A percentile compares a stretch with the other conserved stretches of the same genome.
These are phyloP conservation scores for Colletotrichum sp. DNA, from an alignment of 2,329 filamentous ascomycete genomes.

Conservation along the genomic window DNA sequence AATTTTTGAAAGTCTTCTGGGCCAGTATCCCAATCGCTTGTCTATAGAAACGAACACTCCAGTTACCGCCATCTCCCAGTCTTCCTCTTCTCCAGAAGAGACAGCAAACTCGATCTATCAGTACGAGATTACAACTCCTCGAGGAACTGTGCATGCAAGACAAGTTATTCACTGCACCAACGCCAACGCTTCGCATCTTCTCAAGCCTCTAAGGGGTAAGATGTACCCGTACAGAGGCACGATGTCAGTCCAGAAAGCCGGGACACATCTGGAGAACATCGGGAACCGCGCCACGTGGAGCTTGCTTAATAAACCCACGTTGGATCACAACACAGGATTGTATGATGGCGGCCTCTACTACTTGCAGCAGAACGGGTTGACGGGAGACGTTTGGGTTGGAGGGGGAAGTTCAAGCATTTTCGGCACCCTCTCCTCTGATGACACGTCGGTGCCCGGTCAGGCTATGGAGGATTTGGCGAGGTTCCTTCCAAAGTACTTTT, in stretches of 20 bases:
- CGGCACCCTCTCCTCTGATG: background rate
- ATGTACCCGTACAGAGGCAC: background rate
- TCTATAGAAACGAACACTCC: background rate
- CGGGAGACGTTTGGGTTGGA: background rate
- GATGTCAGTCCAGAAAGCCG: background rate
- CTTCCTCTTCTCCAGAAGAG: fast-evolving
- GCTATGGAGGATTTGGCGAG: background rate
- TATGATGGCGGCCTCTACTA: background rate
- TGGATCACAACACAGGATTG: background rate
- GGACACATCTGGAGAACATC: fast-evolving
- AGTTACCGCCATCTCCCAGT: background rate
- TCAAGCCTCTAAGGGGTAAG: background rate
- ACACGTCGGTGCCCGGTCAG: background rate
- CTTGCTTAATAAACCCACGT: background rate
- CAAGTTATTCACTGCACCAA: background rate
- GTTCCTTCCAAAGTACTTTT: background rate
- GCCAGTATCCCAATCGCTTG: background rate
- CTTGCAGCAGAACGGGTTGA: background rate
- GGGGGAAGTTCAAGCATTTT: background rate
- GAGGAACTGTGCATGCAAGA: background rate
- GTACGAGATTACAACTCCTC: background rate
- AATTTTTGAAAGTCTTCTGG: background rate
- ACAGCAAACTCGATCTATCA: background rate
- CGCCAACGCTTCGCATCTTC: background rate
- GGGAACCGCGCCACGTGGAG: background rate